Base-by-base conservation (phyloP, 2,329 filamentous ascomycete genomes). In the Fusarium euwallaceae region DNA sequence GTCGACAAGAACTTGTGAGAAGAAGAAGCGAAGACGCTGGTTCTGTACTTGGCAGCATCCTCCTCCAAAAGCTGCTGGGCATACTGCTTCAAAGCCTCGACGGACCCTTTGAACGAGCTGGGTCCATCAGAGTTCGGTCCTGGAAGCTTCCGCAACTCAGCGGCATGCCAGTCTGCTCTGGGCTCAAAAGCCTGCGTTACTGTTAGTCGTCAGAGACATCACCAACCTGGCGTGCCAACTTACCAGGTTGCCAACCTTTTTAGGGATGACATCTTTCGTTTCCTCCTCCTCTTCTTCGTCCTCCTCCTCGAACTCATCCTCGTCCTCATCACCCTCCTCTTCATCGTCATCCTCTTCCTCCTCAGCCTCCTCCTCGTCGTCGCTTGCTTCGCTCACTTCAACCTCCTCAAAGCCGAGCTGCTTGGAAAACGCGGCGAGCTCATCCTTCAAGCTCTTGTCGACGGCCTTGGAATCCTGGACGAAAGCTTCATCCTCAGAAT, bases 1-100 rank as follows among this genome's bases (percentile, higher is more conserved):
- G 95, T 97, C 2, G 95, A 94, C 87, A 98, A 92, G 87, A 99
- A 99, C 82, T 95, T 97, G 83, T 97, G 94, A 45, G 95, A 96
- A 3, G 96, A 97, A 29, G 94, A 95, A 61, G 94, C 91, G 8
- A 94, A 91, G 66, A 93, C 86, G 76, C 94, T 92, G 29, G 91
- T 90, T 65, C 88, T 88, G 84, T 98, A 99, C 56, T 90, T 87
- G 45, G 90, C 88, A 71, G 93, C 93, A 80, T 99, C 97, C 29
- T 91, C 87, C 64, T 97, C 92, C 22, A 98, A 86, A 8, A 98
- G 87, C 11, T 88, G 87, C 71, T 91, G 90, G 4, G 95, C 95
- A 82, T 97, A 91, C 16, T 91, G 85, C 78, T 94, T 91, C 53
- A 93, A 80, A 41, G 85, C 84, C 53, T 86, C 83, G 29, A 90